phyloP scores from a whole-genome alignment of 208 protist genomes.

The Phytomonas sp. region DNA sequence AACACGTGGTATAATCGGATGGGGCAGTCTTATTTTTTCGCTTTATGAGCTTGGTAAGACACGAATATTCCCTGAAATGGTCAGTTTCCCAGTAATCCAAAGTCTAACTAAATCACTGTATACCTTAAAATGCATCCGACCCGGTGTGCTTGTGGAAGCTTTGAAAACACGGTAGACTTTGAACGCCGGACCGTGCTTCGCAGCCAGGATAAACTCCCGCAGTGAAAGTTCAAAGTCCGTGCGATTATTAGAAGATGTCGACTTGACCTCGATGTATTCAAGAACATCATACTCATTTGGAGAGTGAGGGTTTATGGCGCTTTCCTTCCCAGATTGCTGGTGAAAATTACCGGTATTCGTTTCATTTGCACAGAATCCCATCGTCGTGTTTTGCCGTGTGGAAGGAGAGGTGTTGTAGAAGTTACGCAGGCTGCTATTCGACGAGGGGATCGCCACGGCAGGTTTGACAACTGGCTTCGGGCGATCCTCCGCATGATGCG shows the following conservation, averaged over 20 bases:
- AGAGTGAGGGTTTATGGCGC: too few species aligned
- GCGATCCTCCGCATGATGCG: not conserved
- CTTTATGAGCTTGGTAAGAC: conserved; percentile 34
- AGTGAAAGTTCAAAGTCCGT: conserved; percentile 77
- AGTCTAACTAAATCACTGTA: conserved; percentile 47
- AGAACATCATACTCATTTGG: conserved; percentile 33
- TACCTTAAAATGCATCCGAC: conserved; percentile 39
- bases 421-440: too few species aligned
- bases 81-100: conserved; percentile 57
- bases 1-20: too few species aligned
- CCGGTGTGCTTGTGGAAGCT: conserved; percentile 38
- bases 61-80: conserved; percentile 63
- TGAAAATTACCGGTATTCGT: too few species aligned
- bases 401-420: too few species aligned
- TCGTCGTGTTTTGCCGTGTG: too few species aligned
- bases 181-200: conserved; percentile 55
- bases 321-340: too few species aligned
- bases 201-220: conserved; percentile 71
- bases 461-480: too few species aligned
- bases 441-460: too few species aligned
- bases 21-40: too few species aligned
- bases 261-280: conserved; percentile 76
- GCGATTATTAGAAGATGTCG: conserved; percentile 39
- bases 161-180: conserved; percentile 72
- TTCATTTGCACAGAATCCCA: too few species aligned